Base-by-base conservation (phyloP, 768 basidiomycete species). In the Hericium alpestre region DNA sequence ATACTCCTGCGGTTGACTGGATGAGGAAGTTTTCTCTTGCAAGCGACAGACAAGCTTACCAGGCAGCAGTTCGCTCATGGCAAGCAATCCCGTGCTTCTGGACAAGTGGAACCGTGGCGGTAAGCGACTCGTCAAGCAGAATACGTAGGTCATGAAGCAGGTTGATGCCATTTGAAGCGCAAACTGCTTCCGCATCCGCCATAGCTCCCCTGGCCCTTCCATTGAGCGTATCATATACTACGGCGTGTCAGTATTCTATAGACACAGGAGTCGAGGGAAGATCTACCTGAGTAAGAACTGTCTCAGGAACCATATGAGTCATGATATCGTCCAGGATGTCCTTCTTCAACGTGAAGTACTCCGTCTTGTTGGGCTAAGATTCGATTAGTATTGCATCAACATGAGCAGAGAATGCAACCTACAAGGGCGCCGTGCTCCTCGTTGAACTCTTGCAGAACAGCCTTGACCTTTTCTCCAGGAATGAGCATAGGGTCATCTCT, bases 131-230 rank as follows among this genome's bases (percentile, higher is more conserved):
- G 87, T 86, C 37, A 97, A 76, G 62, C 82, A 87, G 63, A 96
- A 80, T 27, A 89, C 75, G 66, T 87, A 95, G 15, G 93, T 93
- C 82, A 95, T 86, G 77, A 97, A 98, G 64, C 90, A 87, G 46
- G 82, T 83, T 1, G 89, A 80, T 6, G 96, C 92, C 39, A 93
- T 75, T 66, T 98, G 94, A 41, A 87, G 69, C 9, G 94, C 86
- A 70, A 98, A 96, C 71, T 97, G 94, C 73, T 96, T 98, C 58
- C 96, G 84, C 83, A 98, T 93, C 58, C 90, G 80, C 95, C 95
- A 99, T 3, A 98, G 77, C 64, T 93, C 90, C 56, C 82, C 81
- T 4, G 94, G 83, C 2, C 79, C 80, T 49, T 78, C 73, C 90
- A 97, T 95, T 22, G 87, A 86, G 38, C 80, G 81, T 41, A 83